Base-by-base conservation (phyloP, 2,329 filamentous ascomycete genomes). In the Raffaelea albimanens region DNA sequence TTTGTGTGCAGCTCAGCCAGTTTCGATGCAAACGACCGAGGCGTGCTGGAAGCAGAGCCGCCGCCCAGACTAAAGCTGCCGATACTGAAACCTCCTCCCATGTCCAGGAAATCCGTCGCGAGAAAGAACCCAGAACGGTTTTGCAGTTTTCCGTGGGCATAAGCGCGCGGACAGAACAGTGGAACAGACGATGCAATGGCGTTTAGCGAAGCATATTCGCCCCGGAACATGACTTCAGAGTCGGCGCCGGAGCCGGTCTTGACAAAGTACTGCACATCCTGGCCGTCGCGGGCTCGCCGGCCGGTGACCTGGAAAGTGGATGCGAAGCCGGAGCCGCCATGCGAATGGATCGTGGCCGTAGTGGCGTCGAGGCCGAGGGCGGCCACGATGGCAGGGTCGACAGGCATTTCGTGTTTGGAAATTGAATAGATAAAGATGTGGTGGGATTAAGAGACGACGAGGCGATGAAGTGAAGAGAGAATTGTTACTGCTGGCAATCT, bases 131-230 rank as follows among this genome's bases (percentile, higher is more conserved):
- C 61, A 0, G 81, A 68, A 46, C 76, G 78, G 2, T 69, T 71
- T 1, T 64, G 69, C 23, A 76, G 69, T 2, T 71, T 58, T 1
- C 90, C 90, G 60, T 87, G 80, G 31, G 85, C 87, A 60, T 88
- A 74, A 0, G 86, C 83, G 42, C 73, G 72, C 0, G 90, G 89
- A 59, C 86, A 91, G 46, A 96, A 76, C 29, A 75, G 75, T 1
- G 88, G 85, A 0, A 93, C 83, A 14, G 72, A 71, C 41, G 70
- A 59, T 60, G 88, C 76, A 55, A 97, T 86, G 46, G 88, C 86
- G 59, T 89, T 90, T 47, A 96, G 78, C 3, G 87, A 94, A 44
- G 78, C 77, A 60, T 88, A 83, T 65, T 96, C 91, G 51, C 90
- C 84, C 63, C 70, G 67, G 59, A 90, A 89, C 85, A 90, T 90